Evolutionary conservation across 768 basidiomycete species (phyloP).

Genomic region (Termitomyces sp.): DNA sequence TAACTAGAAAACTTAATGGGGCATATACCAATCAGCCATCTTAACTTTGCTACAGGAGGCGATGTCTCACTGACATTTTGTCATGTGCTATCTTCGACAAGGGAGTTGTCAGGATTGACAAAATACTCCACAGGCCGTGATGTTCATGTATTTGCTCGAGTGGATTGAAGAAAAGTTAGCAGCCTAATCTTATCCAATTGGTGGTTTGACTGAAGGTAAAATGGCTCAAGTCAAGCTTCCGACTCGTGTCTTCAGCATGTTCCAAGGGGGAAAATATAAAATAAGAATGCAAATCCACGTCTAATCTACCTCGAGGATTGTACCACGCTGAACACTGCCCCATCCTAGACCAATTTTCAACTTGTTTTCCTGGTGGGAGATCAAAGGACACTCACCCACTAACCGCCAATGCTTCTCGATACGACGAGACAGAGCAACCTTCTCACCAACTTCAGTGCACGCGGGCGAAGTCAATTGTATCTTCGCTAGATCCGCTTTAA

Average conservation of each 20-base stretch:
- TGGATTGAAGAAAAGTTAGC: not conserved
- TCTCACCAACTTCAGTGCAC: slow-evolving; percentile 95
- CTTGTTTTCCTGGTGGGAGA: not conserved
- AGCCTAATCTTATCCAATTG: not conserved
- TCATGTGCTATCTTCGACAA: not conserved
- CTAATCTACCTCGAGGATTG: slow-evolving; percentile 75
- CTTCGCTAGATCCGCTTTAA: slow-evolving; percentile 93
- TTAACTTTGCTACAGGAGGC: not conserved
- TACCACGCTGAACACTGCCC: slow-evolving; percentile 84
- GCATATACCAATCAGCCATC: not conserved
- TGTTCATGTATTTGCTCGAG: not conserved
- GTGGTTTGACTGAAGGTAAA: not conserved
- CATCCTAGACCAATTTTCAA: slow-evolving; percentile 29
- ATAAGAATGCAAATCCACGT: slow-evolving; percentile 5
- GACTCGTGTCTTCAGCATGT: not conserved
- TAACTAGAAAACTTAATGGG: no score
- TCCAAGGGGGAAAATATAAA: not conserved
- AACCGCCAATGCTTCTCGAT: slow-evolving; percentile 99
- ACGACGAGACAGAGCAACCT: slow-evolving; percentile 89
- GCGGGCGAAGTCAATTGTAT: slow-evolving; percentile 92
- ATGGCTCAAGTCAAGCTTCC: not conserved
- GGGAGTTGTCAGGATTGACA: not conserved
- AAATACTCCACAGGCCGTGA: not conserved
- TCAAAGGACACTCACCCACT: slow-evolving; percentile 59
- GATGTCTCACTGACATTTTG: not conserved